Base-by-base conservation (phyloP, 805 yeast species). In the Ogataea saltuana region DNA sequence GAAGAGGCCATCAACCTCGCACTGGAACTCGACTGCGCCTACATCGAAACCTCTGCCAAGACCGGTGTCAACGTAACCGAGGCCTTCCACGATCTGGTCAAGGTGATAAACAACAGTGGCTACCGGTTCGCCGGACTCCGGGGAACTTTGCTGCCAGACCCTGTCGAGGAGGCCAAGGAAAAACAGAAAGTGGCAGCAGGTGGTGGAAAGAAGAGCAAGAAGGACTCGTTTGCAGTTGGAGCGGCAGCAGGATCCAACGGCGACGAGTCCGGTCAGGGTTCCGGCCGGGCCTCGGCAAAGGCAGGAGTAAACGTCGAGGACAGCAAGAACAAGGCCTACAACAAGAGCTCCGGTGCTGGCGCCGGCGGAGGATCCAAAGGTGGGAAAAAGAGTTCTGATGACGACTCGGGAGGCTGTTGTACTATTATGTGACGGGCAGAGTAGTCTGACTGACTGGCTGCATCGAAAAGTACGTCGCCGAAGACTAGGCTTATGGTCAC, bases 21-120 rank as follows among this genome's bases (percentile, higher is more conserved):
- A 22, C 72, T 74, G 43, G 74, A 77, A 50, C 78, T 87, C 58
- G 72, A 75, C 48, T 77, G 85, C 53, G 80, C 84, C 49, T 93
- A 90, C 62, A 75, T 90, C 54, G 99, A 93, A 67, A 88, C 98
- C 1, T 81, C 91, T 30, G 98, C 98, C 18, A 93, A 93, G 65
- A 87, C 85, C 56, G 83, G 95, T 46, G 76, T 84, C 52, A 90
- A 93, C 56, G 97, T 93, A 33, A 53, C 51, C 10, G 64, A 64
- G 27, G 68, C 69, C 9, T 67, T 67, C 50, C 58, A 65, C 49
- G 56, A 56, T 15, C 53, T 67, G 36, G 70, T 67, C 16, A 65
- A 57, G 45, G 61, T 63, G 49, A 60, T 66, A 20, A 57, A 59
- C 48, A 49, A 56, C 37, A 45, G 49, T 26, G 54, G 55, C 7